Evolutionary conservation across 371 early-diverging fungal species (phyloP).

Genomic region (Massospora cicadina): DNA sequence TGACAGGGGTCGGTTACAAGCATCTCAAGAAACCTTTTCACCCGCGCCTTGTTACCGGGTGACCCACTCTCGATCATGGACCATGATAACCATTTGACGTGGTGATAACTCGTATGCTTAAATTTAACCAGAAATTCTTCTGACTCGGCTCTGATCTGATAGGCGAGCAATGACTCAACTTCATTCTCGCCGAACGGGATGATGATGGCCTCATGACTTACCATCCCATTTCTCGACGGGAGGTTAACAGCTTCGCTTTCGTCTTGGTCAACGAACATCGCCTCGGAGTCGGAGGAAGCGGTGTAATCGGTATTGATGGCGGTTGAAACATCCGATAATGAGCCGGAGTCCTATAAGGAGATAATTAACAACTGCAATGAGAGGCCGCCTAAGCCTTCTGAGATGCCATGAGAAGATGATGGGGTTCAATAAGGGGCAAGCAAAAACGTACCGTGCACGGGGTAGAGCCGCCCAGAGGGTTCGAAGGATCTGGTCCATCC

Average conservation of each 20-base stretch:
- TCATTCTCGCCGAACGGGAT: not conserved
- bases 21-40: conserved; percentile 58
- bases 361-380: too few species aligned
- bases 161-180: conserved; percentile 5
- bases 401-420: too few species aligned
- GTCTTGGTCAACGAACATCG: not conserved
- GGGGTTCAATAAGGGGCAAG: too few species aligned
- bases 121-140: conserved; percentile 14
- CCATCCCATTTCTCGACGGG: not conserved
- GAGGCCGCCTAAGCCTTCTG: too few species aligned
- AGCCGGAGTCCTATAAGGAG: too few species aligned
- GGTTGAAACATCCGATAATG: too few species aligned
- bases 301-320: too few species aligned
- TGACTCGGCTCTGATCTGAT: not conserved
- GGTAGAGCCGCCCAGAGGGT: too few species aligned
- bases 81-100: conserved; percentile 16
- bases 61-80: conserved; percentile 38
- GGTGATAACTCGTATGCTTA: conserved; percentile 11
- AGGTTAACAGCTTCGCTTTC: not conserved
- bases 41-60: conserved; percentile 53
- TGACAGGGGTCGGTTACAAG: conserved; percentile 24
- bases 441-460: too few species aligned
- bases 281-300: too few species aligned
- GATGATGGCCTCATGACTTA: not conserved
- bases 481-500: too few species aligned